Conservation (phyloP, 139 green algal genomes). For the Nannochloris sp. region DNA sequence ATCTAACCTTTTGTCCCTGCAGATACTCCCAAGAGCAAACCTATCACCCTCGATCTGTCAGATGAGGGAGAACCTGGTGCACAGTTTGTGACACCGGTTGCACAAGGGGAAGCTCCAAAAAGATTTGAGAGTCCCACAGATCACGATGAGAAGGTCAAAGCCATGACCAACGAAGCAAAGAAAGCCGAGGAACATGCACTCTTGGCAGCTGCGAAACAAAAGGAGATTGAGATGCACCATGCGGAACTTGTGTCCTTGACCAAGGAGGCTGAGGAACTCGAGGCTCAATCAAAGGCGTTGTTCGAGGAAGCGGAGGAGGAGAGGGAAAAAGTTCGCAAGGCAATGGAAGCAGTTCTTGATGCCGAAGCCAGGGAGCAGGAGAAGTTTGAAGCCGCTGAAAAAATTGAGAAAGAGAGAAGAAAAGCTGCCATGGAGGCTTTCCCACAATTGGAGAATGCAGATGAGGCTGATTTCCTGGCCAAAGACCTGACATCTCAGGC, state of each 20-base stretch:
- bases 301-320: neutral
- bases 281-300: neutral
- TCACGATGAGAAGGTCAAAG: neutral
- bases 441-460: neutral
- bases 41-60: no score
- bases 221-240: slow-evolving; percentile 7
- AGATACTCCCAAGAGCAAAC: no score
- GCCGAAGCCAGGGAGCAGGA: neutral
- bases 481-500: slow-evolving; percentile 11
- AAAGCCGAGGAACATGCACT: slow-evolving; percentile 14
- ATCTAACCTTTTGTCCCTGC: no score
- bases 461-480: slow-evolving; percentile 10
- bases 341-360: neutral
- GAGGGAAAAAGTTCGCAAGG: neutral
- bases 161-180: neutral
- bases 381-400: slow-evolving; percentile 13
- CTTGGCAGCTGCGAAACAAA: slow-evolving; percentile 9
- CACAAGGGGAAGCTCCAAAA: neutral
- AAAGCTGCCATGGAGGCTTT: slow-evolving; percentile 9
- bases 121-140: neutral
- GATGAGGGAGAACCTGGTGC: no score
- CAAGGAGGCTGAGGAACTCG: slow-evolving; percentile 1
- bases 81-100: no score
- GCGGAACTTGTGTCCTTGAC: slow-evolving; percentile 10
- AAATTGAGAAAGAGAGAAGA: slow-evolving; percentile 18